A percentile compares a stretch with the other conserved stretches of the same genome.
phyloP scores from a whole-genome alignment of 768 basidiomycete species.

The Psilocybe azurescens region DNA sequence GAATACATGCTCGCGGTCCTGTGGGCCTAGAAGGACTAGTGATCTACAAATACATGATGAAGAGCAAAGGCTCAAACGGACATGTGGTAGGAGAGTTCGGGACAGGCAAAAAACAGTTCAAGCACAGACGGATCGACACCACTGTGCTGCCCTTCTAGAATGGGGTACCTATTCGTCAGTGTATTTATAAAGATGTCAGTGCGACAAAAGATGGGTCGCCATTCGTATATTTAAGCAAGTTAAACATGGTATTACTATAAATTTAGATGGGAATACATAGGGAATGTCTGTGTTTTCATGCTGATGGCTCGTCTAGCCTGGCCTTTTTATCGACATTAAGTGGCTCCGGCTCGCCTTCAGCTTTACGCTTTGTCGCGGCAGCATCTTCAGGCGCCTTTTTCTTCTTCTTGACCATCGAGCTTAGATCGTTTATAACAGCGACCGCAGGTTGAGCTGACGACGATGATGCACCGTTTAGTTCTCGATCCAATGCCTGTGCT shows the following conservation, averaged over 20 bases:
- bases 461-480: slow-evolving; percentile 57
- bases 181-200: neutral
- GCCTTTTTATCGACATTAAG: slow-evolving; percentile 67
- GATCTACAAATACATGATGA: slow-evolving; percentile 95
- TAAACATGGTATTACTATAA: slow-evolving; percentile 10
- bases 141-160: slow-evolving; percentile 48
- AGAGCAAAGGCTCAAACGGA: slow-evolving; percentile 73
- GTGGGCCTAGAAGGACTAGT: slow-evolving; percentile 94
- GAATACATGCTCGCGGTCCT: slow-evolving; percentile 95
- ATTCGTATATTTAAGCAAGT: slow-evolving; percentile 10
- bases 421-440: slow-evolving; percentile 78
- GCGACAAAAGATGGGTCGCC: neutral
- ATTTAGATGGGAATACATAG: slow-evolving; percentile 17
- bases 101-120: slow-evolving; percentile 74
- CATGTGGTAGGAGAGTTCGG: slow-evolving; percentile 92
- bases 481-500: slow-evolving; percentile 73
- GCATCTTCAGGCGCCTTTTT: slow-evolving; percentile 49
- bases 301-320: slow-evolving; percentile 50
- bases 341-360: slow-evolving; percentile 58
- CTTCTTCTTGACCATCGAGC: slow-evolving; percentile 87
- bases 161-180: neutral
- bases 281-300: slow-evolving; percentile 21
- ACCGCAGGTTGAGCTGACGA: slow-evolving; percentile 35
- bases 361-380: slow-evolving; percentile 67
- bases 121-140: slow-evolving; percentile 58